Conservation (phyloP, 2,329 filamentous ascomycete species). For the Epichloe gansuensis region DNA sequence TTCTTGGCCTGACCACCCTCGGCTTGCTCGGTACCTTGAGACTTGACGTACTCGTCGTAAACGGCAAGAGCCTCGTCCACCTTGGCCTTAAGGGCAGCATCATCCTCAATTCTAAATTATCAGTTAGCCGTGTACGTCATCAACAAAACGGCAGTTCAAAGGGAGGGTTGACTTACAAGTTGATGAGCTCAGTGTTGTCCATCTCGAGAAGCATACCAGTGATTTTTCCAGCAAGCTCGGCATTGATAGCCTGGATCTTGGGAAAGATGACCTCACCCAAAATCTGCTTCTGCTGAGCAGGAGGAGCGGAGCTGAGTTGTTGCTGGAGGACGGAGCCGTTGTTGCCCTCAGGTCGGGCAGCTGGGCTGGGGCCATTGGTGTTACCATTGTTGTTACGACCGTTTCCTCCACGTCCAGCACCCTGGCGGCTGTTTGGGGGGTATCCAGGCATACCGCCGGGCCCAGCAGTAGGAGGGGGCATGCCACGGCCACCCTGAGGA, state of each 20-base stretch:
- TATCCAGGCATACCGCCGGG: conserved; percentile 40
- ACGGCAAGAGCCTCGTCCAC: conserved; percentile 94
- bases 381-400: conserved; percentile 18
- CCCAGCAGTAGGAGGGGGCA: conserved; percentile 54
- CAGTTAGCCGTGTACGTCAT: neutral
- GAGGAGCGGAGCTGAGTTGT: conserved; percentile 43
- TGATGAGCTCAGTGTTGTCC: conserved; percentile 89
- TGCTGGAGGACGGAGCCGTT: conserved; percentile 35
- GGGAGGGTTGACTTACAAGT: conserved; percentile 61
- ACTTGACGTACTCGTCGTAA: conserved; percentile 98
- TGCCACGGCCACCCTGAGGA: conserved; percentile 56
- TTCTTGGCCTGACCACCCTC: conserved; percentile 33
- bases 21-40: conserved; percentile 36
- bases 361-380: conserved; percentile 33
- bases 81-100: conserved; percentile 80
- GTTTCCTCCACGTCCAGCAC: conserved; percentile 32
- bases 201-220: conserved; percentile 99
- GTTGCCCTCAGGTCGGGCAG: conserved; percentile 27
- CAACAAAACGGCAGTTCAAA: neutral
- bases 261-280: conserved; percentile 96
- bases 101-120: conserved; percentile 67
- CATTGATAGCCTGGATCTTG: conserved; percentile 92
- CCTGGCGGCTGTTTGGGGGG: conserved; percentile 44
- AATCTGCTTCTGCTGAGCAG: conserved; percentile 93
- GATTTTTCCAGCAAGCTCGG: conserved; percentile 95